A percentile compares a stretch with the other conserved stretches of the same genome.
Evolutionary conservation across 768 basidiomycete species (phyloP).

Genomic region (Calocera cornea): DNA sequence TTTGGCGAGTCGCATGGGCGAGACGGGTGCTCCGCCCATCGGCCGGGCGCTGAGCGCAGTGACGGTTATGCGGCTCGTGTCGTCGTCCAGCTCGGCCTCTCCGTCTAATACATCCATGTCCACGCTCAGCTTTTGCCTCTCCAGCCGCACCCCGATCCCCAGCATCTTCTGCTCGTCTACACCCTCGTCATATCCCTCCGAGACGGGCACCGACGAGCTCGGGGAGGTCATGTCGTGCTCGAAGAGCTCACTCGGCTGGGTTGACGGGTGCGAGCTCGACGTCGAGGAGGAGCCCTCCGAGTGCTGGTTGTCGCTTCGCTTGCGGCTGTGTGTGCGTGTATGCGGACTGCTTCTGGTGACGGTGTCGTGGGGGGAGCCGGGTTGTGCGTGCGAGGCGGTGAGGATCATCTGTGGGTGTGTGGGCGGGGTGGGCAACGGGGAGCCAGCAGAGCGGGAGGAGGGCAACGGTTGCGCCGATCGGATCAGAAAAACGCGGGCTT

Average conservation of each 20-base stretch:
- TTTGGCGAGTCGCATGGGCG: slow-evolving; percentile 66
- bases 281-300: neutral
- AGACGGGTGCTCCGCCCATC: slow-evolving; percentile 32
- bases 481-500: neutral
- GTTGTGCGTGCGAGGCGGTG: neutral
- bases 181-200: neutral
- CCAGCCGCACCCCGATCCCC: neutral
- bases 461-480: neutral
- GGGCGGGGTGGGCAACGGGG: too few species aligned
- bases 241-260: neutral
- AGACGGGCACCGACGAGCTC: neutral
- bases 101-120: neutral
- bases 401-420: neutral
- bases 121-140: neutral
- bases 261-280: neutral
- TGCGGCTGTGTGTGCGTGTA: neutral
- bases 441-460: neutral
- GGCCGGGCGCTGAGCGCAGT: neutral
- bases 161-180: neutral
- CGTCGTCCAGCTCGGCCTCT: neutral
- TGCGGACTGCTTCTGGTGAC: neutral
- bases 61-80: neutral
- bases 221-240: neutral
- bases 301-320: neutral
- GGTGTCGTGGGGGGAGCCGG: neutral